Evolutionary conservation across 768 basidiomycete genomes (phyloP).

Genomic region (Tylopilus rubrobrunneus): DNA sequence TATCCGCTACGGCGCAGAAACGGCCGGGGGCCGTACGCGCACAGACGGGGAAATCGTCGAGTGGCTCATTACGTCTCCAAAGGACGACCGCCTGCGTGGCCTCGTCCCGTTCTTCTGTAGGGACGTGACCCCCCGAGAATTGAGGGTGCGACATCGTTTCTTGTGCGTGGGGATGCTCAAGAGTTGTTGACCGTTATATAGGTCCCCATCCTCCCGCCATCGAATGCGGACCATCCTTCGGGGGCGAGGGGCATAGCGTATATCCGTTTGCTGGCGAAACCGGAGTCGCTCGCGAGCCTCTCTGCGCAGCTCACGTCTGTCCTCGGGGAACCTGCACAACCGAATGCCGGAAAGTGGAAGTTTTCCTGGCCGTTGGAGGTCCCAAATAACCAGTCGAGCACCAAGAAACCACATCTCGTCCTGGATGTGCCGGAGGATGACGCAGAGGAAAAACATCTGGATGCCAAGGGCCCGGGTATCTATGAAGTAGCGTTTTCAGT

Average conservation of each 20-base stretch:
- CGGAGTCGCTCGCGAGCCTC: conserved; percentile 27
- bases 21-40: conserved; percentile 51
- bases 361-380: conserved; percentile 44
- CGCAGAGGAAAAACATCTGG: conserved; percentile 33
- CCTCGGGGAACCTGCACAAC: conserved; percentile 38
- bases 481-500: conserved; percentile 55
- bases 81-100: conserved; percentile 24
- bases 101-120: conserved; percentile 70
- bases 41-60: conserved; percentile 52
- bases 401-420: conserved; percentile 30
- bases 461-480: conserved; percentile 34
- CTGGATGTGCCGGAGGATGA: conserved; percentile 35
- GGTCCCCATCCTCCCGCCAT: conserved; percentile 48
- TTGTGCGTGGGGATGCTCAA: neutral
- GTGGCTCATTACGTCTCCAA: conserved; percentile 54
- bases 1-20: conserved; percentile 42
- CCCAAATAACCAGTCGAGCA: conserved; percentile 12
- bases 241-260: conserved; percentile 47
- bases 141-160: conserved; percentile 39
- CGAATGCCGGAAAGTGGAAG: conserved; percentile 20
- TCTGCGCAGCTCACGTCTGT: conserved; percentile 45
- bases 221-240: conserved; percentile 49
- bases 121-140: conserved; percentile 58
- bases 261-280: conserved; percentile 40
- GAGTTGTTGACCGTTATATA: conserved; percentile 16